Conservation (phyloP, 345 rosid genomes). For the Microthlaspi erraticum region DNA sequence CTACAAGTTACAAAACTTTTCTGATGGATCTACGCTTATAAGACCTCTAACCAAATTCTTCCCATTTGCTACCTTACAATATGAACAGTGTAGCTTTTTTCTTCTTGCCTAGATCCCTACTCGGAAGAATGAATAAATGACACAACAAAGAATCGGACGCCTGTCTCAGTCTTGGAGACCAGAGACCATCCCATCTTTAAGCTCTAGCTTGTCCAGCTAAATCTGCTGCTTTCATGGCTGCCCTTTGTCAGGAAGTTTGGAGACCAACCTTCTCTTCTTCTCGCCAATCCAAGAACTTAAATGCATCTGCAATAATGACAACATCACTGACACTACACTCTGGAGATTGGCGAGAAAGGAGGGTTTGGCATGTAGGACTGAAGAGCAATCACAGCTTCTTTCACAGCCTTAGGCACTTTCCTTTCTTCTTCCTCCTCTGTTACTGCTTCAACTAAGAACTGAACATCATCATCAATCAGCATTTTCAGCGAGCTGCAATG, state of each 20-base stretch:
- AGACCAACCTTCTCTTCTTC: conserved; percentile 32
- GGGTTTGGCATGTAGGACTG: conserved; percentile 72
- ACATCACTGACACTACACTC: conserved; percentile 57
- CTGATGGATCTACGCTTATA: conserved; percentile 35
- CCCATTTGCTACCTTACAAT: conserved; percentile 50
- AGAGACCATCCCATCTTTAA: conserved; percentile 31
- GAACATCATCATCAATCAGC: conserved; percentile 76
- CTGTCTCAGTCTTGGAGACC: conserved; percentile 26
- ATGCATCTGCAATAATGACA: conserved; percentile 19
- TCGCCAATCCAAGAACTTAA: conserved; percentile 4
- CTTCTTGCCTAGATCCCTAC: conserved; percentile 47
- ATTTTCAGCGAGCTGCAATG: conserved; percentile 62
- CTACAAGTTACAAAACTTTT: conserved; percentile 47
- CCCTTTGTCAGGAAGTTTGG: conserved; percentile 7
- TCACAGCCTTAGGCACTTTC: conserved; percentile 48
- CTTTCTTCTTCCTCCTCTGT: conserved; percentile 65
- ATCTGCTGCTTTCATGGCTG: conserved; percentile 28
- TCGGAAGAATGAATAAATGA: conserved; percentile 47
- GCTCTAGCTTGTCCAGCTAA: conserved; percentile 23
- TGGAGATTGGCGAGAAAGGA: conserved; percentile 87
- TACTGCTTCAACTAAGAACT: conserved; percentile 64
- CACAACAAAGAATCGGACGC: conserved; percentile 35
- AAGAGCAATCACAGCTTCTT: conserved; percentile 46
- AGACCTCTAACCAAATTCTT: conserved; percentile 47
- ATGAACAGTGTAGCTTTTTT: conserved; percentile 56